Percentiles rank a stretch among this genome's conserved stretches.
phyloP scores from a whole-genome alignment of 371 early-diverging fungal species.

The Fennellomyces sp. region DNA sequence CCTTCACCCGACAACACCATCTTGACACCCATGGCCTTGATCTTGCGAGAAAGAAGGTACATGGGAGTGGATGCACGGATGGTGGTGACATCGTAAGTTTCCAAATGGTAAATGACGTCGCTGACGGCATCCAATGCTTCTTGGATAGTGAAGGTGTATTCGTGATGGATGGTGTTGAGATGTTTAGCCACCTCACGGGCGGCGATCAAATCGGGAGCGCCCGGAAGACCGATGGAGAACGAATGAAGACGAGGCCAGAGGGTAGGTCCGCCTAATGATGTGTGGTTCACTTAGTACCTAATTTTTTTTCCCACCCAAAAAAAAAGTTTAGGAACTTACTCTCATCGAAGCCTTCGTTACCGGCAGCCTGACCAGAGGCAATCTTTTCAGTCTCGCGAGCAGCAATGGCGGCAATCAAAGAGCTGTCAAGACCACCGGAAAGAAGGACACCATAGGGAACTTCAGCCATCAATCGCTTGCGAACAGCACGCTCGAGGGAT shows the following conservation, averaged over 20 bases:
- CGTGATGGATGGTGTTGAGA: constrained; percentile 89
- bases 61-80: constrained; percentile 97
- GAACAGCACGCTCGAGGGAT: constrained; percentile 83
- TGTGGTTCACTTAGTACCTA: neutral
- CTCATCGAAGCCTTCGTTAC: constrained; percentile 73
- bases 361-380: constrained; percentile 26
- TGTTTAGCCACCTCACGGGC: constrained; percentile 89
- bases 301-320: neutral
- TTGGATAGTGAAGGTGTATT: constrained; percentile 92
- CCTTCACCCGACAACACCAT: constrained; percentile 98
- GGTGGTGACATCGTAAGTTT: constrained; percentile 98
- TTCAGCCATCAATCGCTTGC: constrained; percentile 95
- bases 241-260: constrained; percentile 91
- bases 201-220: constrained; percentile 91
- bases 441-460: constrained; percentile 97
- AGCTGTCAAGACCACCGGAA: constrained; percentile 93
- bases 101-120: constrained; percentile 95
- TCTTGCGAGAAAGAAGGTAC: constrained; percentile 94
- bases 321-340: constrained; percentile 39
- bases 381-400: constrained; percentile 77
- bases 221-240: constrained; percentile 93
- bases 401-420: constrained; percentile 93
- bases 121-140: constrained; percentile 94
- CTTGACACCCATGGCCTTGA: constrained; percentile 97
- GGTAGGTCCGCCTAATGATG: constrained; percentile 43